Evolutionary conservation across 345 rosid species (phyloP).

Genomic region (Rubroshorea leprosula): DNA sequence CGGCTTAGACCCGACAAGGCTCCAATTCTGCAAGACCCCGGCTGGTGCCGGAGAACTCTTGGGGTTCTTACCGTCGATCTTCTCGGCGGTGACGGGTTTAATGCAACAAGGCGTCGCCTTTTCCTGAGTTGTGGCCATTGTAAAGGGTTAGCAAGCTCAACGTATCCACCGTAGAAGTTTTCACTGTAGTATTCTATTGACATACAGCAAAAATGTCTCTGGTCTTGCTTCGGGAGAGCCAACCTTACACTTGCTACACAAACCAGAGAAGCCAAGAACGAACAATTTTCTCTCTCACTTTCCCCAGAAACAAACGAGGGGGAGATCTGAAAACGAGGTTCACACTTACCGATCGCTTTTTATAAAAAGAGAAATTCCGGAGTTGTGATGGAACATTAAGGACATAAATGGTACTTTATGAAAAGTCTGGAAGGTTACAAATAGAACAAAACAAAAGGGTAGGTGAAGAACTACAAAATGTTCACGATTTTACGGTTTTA

Average conservation of each 20-base stretch:
- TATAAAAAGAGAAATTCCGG: too few relatives aligned
- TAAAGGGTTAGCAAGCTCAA: slow-evolving; percentile 51
- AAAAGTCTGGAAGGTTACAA: too few relatives aligned
- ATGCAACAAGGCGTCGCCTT: slow-evolving; percentile 53
- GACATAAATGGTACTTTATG: too few relatives aligned
- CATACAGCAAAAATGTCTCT: slow-evolving; percentile 42
- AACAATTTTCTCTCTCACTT: background rate
- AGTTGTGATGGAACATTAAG: too few relatives aligned
- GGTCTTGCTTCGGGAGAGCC: too few relatives aligned
- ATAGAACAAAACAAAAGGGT: too few relatives aligned
- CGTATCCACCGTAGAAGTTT: slow-evolving; percentile 39
- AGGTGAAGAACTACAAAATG: too few relatives aligned
- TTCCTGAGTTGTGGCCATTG: slow-evolving; percentile 75
- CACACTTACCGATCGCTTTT: background rate
- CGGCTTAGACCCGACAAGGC: slow-evolving; percentile 22
- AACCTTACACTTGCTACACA: background rate
- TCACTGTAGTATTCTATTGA: slow-evolving; percentile 40
- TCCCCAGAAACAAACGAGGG: background rate
- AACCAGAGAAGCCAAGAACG: background rate
- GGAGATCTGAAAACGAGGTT: background rate
- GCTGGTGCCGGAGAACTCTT: background rate
- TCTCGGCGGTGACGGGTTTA: background rate
- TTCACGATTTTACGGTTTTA: too few relatives aligned
- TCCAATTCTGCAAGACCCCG: slow-evolving; percentile 34
- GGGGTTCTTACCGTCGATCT: slow-evolving; percentile 8